Percentiles rank a stretch among this genome's conserved stretches.
These are phyloP conservation scores for Serendipita sp. DNA, from an alignment of 1,284 basidiomycete species.

Conservation along the genomic window DNA sequence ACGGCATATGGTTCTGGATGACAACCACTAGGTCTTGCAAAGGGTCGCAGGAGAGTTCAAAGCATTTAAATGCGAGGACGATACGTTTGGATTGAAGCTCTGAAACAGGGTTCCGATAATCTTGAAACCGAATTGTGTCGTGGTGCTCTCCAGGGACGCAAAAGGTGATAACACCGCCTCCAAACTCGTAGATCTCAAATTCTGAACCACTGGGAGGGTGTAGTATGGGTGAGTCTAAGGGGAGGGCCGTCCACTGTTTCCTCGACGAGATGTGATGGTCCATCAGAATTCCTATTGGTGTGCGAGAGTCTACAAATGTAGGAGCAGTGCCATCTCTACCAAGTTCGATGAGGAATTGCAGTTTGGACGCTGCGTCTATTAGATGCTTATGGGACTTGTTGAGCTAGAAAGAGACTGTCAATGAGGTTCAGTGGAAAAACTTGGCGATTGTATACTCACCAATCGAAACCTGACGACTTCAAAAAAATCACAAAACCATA, in stretches of 20 bases:
- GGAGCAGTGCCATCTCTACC: neutral
- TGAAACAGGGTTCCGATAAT: neutral
- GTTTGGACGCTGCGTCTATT: neutral
- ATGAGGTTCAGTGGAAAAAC: neutral
- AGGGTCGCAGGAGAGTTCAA: neutral
- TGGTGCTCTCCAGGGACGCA: neutral
- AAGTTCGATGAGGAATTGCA: neutral
- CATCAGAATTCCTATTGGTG: neutral
- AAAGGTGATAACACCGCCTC: neutral
- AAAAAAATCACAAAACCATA: neutral
- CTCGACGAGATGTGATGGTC: neutral
- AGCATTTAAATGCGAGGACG: neutral
- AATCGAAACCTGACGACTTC: neutral
- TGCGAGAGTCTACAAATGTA: neutral
- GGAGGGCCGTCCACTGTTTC: neutral
- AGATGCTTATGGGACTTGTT: neutral
- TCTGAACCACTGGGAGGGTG: neutral
- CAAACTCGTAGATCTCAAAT: constrained; percentile 4
- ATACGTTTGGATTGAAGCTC: neutral
- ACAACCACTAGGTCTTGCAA: neutral
- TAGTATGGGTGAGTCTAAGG: neutral
- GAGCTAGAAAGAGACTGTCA: neutral
- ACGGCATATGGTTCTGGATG: neutral
- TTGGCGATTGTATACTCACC: neutral
- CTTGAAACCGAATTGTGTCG: neutral